Conservation (phyloP, 257 asterid species). For the Solanum piurae region DNA sequence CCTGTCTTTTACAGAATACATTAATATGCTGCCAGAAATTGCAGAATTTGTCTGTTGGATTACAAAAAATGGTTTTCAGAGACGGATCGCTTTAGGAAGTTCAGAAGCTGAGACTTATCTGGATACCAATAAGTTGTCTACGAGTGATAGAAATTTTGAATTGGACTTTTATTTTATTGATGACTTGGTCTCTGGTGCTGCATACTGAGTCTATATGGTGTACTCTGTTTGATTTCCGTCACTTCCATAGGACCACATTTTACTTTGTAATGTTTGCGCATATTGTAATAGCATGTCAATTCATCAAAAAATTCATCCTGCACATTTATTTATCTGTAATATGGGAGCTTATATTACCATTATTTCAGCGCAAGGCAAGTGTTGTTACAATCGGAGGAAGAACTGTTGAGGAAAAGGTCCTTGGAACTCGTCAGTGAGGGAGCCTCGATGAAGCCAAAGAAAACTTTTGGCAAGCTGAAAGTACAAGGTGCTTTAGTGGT, state of each 20-base stretch:
- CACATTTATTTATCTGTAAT: not conserved
- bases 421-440: constrained; percentile 73
- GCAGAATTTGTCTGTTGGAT: not conserved
- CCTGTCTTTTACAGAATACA: not conserved
- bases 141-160: not conserved
- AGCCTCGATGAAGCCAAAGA: constrained; percentile 64
- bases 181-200: not conserved
- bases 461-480: constrained; percentile 77
- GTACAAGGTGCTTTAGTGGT: constrained; percentile 52
- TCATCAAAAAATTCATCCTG: not conserved
- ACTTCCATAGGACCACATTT: not conserved
- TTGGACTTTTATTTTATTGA: not conserved
- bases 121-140: not conserved
- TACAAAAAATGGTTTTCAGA: not conserved
- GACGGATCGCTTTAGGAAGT: not conserved
- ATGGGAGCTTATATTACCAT: not conserved
- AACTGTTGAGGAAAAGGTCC: constrained; percentile 51
- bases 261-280: not conserved
- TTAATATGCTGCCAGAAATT: not conserved
- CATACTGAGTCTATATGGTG: not conserved
- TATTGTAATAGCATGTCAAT: not conserved
- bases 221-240: not conserved
- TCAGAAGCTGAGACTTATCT: not conserved
- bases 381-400: constrained; percentile 83
- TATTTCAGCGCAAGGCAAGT: constrained; percentile 49